These are phyloP conservation scores for Colletotrichum abscissum DNA, from an alignment of 2,329 filamentous ascomycete species.

Conservation along the genomic window DNA sequence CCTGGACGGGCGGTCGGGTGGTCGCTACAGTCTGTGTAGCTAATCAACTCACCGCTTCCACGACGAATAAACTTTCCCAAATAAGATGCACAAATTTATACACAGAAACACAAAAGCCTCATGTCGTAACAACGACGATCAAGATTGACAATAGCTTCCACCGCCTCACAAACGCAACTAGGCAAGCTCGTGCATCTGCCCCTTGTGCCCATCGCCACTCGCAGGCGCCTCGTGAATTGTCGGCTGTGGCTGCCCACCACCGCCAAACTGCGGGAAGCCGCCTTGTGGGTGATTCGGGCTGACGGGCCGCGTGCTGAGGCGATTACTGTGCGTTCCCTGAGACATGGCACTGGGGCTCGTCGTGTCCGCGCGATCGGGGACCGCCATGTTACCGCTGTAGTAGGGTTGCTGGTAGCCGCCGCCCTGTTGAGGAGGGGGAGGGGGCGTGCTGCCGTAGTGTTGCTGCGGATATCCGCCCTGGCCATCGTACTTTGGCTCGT, in stretches of 20 bases:
- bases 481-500: conserved; percentile 42
- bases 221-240: conserved; percentile 53
- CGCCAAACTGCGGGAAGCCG: conserved; percentile 33
- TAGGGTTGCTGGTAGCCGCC: conserved; percentile 28
- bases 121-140: neutral
- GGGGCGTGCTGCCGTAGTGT: conserved; percentile 37
- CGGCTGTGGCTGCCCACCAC: conserved; percentile 35
- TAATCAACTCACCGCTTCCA: neutral
- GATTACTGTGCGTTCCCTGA: conserved; percentile 15
- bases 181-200: conserved; percentile 54
- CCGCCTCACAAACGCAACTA: conserved; percentile 32
- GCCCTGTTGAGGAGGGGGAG: conserved; percentile 21
- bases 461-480: conserved; percentile 30
- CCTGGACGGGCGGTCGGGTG: neutral
- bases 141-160: neutral
- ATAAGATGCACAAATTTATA: neutral
- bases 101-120: neutral
- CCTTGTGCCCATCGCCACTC: conserved; percentile 48
- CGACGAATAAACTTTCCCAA: neutral
- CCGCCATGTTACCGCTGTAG: conserved; percentile 31
- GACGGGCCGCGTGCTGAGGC: conserved; percentile 26
- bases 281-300: conserved; percentile 38
- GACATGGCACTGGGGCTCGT: conserved; percentile 33
- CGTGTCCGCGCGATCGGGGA: conserved; percentile 33
- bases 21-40: neutral